phyloP scores from a whole-genome alignment of 1,284 basidiomycete species.

The Moniliophthora roreri region DNA sequence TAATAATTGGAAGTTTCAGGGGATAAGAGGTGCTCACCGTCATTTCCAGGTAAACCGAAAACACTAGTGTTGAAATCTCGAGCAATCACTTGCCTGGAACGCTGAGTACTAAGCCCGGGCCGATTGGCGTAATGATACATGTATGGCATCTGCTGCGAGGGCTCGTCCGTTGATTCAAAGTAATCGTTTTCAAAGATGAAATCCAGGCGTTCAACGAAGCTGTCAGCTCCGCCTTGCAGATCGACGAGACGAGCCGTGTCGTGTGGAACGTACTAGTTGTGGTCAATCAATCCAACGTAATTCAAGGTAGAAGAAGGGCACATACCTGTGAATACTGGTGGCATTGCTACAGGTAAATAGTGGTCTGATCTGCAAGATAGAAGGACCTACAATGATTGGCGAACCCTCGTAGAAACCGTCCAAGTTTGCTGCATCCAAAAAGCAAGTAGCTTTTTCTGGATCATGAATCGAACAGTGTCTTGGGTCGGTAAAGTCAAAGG shows the following conservation, averaged over 20 bases:
- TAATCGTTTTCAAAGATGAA: conserved; percentile 56
- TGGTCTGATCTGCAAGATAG: no score
- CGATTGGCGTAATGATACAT: conserved; percentile 66
- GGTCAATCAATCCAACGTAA: neutral
- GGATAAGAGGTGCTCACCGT: conserved; percentile 3
- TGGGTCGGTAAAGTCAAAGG: conserved; percentile 65
- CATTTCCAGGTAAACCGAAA: conserved; percentile 17
- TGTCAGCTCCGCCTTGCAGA: conserved; percentile 55
- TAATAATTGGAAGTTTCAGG: neutral
- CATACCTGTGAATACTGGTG: conserved; percentile 47
- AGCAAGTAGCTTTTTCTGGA: conserved; percentile 25
- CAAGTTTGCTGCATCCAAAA: conserved; percentile 53
- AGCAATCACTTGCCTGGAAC: conserved; percentile 9
- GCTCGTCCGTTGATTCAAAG: conserved; percentile 59
- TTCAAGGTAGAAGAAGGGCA: neutral
- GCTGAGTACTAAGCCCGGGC: conserved; percentile 42
- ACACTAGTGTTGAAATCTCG: conserved; percentile 15
- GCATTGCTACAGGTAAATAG: neutral
- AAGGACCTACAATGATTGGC: conserved; percentile 55
- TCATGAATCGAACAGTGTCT: conserved; percentile 41
- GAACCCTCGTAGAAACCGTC: conserved; percentile 70
- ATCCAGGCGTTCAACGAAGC: conserved; percentile 53
- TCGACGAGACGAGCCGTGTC: conserved; percentile 60
- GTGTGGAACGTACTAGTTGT: conserved; percentile 54
- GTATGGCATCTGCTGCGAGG: conserved; percentile 62